Percentiles rank a stretch among this genome's conserved stretches.
Conservation (phyloP, 1,284 basidiomycete genomes). For the Trametes versicolor region DNA sequence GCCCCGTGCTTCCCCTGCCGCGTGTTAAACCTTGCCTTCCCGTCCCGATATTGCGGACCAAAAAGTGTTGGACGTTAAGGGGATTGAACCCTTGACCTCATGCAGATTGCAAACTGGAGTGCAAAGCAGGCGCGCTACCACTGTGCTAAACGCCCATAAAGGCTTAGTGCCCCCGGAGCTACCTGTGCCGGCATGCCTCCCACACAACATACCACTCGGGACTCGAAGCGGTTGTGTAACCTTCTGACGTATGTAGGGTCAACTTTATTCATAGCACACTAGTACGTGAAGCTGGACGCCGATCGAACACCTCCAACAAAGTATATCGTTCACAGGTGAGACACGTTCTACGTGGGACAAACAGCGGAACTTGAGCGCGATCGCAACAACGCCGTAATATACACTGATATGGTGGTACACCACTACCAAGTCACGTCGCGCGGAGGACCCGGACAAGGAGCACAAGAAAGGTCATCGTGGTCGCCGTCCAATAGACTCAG, state of each 20-base stretch:
- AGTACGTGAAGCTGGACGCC: neutral
- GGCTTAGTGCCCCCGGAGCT: neutral
- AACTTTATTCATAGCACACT: no score
- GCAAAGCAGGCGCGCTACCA: slow-evolving; percentile 43
- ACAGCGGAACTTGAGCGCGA: slow-evolving; percentile 11
- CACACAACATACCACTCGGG: no score
- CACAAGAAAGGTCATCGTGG: neutral
- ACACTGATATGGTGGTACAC: slow-evolving; percentile 6
- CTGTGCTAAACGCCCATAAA: slow-evolving; percentile 41
- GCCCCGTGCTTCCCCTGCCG: slow-evolving; percentile 25
- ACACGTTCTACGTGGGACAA: neutral
- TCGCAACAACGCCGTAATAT: slow-evolving; percentile 1
- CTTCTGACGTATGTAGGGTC: no score
- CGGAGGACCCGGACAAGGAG: neutral
- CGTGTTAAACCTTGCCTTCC: slow-evolving; percentile 26
- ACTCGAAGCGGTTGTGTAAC: no score
- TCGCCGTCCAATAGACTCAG: slow-evolving; percentile 3
- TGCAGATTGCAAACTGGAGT: slow-evolving; percentile 28
- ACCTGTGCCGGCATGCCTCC: neutral
- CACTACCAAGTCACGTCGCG: neutral
- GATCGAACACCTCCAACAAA: neutral
- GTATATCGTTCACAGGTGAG: neutral
- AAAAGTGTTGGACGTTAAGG: slow-evolving; percentile 37
- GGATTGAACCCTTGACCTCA: slow-evolving; percentile 44
- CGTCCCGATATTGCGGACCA: slow-evolving; percentile 1